phyloP scores from a whole-genome alignment of 179 eudicot species.

The Amaranthus tricolor region DNA sequence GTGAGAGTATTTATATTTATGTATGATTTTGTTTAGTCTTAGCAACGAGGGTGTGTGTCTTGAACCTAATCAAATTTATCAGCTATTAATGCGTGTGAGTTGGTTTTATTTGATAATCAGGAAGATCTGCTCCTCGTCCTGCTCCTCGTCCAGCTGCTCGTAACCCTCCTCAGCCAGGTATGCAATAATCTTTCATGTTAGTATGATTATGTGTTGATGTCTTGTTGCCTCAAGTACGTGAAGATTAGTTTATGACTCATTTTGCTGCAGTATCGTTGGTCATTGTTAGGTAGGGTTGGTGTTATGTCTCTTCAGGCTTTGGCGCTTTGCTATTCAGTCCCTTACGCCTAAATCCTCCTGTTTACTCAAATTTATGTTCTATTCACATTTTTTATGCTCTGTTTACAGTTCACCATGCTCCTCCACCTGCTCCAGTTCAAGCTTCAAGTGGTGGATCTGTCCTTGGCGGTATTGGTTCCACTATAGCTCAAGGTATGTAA shows the following conservation, averaged over 20 bases:
- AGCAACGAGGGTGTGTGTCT: too few species aligned
- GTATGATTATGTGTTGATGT: not conserved
- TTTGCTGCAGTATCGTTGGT: not conserved
- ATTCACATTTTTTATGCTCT: not conserved
- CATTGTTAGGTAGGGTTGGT: too few species aligned
- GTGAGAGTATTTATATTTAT: too few species aligned
- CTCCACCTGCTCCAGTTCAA: constrained; percentile 83
- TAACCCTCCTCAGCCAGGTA: constrained; percentile 58
- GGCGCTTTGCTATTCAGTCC: too few species aligned
- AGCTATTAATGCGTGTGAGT: not conserved
- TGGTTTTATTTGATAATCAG: constrained; percentile 27
- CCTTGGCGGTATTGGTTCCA: constrained; percentile 71
- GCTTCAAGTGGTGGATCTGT: constrained; percentile 66
- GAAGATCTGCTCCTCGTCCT: constrained; percentile 66
- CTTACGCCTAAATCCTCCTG: not conserved
- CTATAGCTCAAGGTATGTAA: constrained; percentile 73
- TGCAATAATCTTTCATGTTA: not conserved
- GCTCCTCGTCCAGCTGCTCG: constrained; percentile 58
- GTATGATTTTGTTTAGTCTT: too few species aligned
- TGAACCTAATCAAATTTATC: not conserved
- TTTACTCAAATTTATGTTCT: not conserved
- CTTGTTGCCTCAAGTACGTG: not conserved
- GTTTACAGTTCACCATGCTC: constrained; percentile 47
- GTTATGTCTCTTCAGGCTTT: not conserved
- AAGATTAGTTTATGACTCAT: not conserved